Percentiles rank a stretch among this genome's conserved stretches.
phyloP scores from a whole-genome alignment of 1,139 yeast genomes.

The Suhomyces bolitotheri region DNA sequence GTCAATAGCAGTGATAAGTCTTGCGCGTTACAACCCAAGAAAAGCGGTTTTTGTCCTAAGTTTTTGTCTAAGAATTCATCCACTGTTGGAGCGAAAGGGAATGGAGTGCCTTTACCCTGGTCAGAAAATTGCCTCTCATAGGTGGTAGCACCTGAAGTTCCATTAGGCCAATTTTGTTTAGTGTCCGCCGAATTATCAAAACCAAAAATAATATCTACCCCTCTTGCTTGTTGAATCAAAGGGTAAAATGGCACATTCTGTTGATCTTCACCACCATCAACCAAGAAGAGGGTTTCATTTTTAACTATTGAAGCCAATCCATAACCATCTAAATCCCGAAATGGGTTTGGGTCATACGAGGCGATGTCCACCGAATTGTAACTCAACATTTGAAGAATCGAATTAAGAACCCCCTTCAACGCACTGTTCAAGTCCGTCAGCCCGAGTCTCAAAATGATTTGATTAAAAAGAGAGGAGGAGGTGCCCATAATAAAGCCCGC shows the following conservation, averaged over 20 bases:
- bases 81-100: slow-evolving; percentile 43
- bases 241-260: slow-evolving; percentile 83
- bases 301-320: slow-evolving; percentile 24
- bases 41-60: slow-evolving; percentile 35
- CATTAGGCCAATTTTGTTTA: slow-evolving; percentile 69
- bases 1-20: slow-evolving; percentile 31
- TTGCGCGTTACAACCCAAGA: slow-evolving; percentile 43
- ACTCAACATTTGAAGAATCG: slow-evolving; percentile 30
- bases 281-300: slow-evolving; percentile 55
- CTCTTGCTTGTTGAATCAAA: slow-evolving; percentile 65
- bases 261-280: slow-evolving; percentile 88
- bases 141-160: slow-evolving; percentile 62
- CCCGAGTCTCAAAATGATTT: slow-evolving; percentile 28
- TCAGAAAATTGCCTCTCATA: slow-evolving; percentile 49
- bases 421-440: slow-evolving; percentile 21
- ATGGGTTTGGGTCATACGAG: slow-evolving; percentile 44
- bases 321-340: slow-evolving; percentile 21
- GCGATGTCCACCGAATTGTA: slow-evolving; percentile 40
- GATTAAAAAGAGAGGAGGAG: slow-evolving; percentile 67
- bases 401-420: slow-evolving; percentile 28
- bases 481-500: slow-evolving; percentile 74
- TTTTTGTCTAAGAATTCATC: slow-evolving; percentile 30
- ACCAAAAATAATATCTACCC: slow-evolving; percentile 78
- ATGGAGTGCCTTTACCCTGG: slow-evolving; percentile 43
- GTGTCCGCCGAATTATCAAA: slow-evolving; percentile 88